Evolutionary conservation across 2,329 filamentous ascomycete genomes (phyloP).

Genomic region (Dothistroma septosporum): DNA sequence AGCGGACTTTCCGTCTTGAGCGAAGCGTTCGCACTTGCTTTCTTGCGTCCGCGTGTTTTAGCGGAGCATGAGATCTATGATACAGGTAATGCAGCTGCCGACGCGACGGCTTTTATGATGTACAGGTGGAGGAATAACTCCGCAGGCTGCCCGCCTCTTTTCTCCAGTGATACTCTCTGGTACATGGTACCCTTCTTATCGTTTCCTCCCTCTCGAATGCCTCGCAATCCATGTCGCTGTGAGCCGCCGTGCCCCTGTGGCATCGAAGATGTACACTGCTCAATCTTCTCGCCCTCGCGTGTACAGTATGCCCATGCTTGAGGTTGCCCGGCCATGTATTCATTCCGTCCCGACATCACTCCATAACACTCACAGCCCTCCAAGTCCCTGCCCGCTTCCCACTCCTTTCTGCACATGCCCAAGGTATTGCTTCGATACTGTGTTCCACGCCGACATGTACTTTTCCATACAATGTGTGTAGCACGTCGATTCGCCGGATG

Average conservation of each 20-base stretch:
- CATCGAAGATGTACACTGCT: not conserved
- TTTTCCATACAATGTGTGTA: conserved; percentile 54
- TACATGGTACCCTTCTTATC: not conserved
- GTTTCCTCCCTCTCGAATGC: conserved; percentile 6
- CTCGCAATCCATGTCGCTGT: conserved; percentile 10
- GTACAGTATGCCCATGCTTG: not conserved
- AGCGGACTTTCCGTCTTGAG: not conserved
- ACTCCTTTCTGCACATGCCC: conserved; percentile 44
- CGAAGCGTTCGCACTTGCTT: conserved; percentile 2
- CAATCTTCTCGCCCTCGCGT: not conserved
- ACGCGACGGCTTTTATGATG: not conserved
- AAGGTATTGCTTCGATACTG: conserved; percentile 49
- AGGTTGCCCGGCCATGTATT: not conserved
- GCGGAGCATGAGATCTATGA: conserved; percentile 14
- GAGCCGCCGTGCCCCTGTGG: not conserved
- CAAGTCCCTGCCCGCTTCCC: conserved; percentile 21
- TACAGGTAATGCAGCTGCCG: conserved; percentile 1
- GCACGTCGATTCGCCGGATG: conserved; percentile 48
- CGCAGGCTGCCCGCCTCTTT: not conserved
- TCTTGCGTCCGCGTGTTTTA: conserved; percentile 1
- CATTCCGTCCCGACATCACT: not conserved
- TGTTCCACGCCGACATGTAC: conserved; percentile 53
- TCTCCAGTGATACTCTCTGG: not conserved
- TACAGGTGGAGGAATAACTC: conserved; percentile 6
- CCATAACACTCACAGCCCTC: conserved; percentile 9